Evolutionary conservation across 352 stramenopile species (phyloP).

Genomic region (Phytophthora citrophthora): DNA sequence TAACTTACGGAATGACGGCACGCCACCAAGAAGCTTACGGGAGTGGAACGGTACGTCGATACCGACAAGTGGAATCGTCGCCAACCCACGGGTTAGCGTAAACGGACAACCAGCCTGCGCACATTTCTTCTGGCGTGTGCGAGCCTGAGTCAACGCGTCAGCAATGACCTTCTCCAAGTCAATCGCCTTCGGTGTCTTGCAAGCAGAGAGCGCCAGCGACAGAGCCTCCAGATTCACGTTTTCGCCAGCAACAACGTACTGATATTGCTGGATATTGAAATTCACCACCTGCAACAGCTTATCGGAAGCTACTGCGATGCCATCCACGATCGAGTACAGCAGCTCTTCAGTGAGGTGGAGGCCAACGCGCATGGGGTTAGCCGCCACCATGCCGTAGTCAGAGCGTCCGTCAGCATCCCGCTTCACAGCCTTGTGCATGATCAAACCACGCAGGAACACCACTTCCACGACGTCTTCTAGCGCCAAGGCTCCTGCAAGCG

Average conservation of each 20-base stretch:
- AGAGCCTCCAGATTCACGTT: slow-evolving; percentile 86
- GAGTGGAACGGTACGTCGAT: slow-evolving; percentile 93
- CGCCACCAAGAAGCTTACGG: slow-evolving; percentile 76
- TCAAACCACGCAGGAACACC: slow-evolving; percentile 82
- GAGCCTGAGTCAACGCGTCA: slow-evolving; percentile 64
- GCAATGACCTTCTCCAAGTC: slow-evolving; percentile 69
- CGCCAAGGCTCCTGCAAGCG: slow-evolving; percentile 74
- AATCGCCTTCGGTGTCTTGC: slow-evolving; percentile 56
- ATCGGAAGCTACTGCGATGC: slow-evolving; percentile 59
- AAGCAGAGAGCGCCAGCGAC: slow-evolving; percentile 61
- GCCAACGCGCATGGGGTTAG: slow-evolving; percentile 78
- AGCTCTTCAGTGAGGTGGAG: slow-evolving; percentile 70
- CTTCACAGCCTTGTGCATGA: slow-evolving; percentile 70
- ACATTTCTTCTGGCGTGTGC: slow-evolving; percentile 64
- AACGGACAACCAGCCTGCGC: slow-evolving; percentile 61
- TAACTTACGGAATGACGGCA: slow-evolving; percentile 82
- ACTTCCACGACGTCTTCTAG: slow-evolving; percentile 83
- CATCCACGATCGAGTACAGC: slow-evolving; percentile 79
- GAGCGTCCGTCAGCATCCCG: slow-evolving; percentile 67
- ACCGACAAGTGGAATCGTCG: slow-evolving; percentile 86
- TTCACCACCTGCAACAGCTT: slow-evolving; percentile 90
- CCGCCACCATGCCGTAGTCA: slow-evolving; percentile 89
- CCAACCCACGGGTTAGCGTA: slow-evolving; percentile 58
- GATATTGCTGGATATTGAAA: slow-evolving; percentile 85
- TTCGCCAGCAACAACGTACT: slow-evolving; percentile 89